Conservation (phyloP, 176 grass and related monocot genomes). For the Paspalum notatum region DNA sequence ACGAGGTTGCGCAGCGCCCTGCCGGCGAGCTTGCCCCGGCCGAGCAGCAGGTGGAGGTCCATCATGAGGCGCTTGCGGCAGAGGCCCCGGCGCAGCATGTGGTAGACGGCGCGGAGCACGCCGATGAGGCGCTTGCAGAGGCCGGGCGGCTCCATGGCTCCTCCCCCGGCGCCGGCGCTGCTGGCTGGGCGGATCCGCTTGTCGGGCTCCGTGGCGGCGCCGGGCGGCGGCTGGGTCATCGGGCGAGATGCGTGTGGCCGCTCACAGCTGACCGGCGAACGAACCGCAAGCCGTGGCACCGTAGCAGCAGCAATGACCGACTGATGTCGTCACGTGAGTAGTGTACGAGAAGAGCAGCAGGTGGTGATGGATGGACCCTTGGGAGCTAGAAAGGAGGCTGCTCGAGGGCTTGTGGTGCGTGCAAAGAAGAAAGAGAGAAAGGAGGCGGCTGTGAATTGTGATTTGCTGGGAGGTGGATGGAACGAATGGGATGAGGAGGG, state of each 20-base stretch:
- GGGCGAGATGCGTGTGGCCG: no score
- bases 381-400: no score
- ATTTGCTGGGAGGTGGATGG: constrained; percentile 43
- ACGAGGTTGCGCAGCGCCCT: constrained; percentile 56
- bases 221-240: neutral
- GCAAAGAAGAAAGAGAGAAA: neutral
- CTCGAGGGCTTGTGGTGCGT: neutral
- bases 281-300: no score
- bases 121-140: constrained; percentile 59
- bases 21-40: constrained; percentile 76
- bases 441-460: constrained; percentile 9
- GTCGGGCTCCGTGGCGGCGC: neutral
- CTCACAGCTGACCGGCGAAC: no score
- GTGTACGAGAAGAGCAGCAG: no score
- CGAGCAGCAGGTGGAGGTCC: constrained; percentile 74
- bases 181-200: constrained; percentile 18
- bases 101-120: constrained; percentile 68
- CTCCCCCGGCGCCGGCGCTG: neutral
- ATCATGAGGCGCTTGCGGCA: constrained; percentile 78
- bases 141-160: constrained; percentile 55
- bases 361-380: no score
- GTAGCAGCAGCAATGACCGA: no score
- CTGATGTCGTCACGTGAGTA: no score
- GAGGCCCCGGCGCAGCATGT: constrained; percentile 77
- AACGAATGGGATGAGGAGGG: constrained; percentile 53